Base-by-base conservation (phyloP, 2,329 filamentous ascomycete species). In the Conoideocrella luteorostrata region DNA sequence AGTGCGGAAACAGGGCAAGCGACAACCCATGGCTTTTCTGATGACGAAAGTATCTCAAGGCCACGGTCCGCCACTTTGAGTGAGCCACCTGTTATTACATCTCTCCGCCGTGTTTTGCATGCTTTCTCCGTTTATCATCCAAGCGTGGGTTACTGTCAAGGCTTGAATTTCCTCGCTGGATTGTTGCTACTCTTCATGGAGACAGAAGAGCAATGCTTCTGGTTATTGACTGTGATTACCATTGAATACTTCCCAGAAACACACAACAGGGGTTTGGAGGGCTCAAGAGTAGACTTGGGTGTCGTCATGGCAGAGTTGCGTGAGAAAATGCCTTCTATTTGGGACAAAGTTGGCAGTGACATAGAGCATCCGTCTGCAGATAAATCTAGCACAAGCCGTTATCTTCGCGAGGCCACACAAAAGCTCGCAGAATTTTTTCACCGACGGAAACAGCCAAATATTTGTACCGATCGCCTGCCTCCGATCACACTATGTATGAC, bases 121-220 rank as follows among this genome's bases (percentile, higher is more conserved):
- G 89, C 90, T 10, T 97, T 96, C 62, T 84, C 91, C 3, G 77
- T 96, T 32, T 88, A 95, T 67, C 94, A 94, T 55, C 89, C 91
- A 1, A 79, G 79, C 43, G 93, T 96, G 53, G 91, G 91, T 12
- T 97, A 97, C 64, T 97, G 91, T 58, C 91, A 97, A 61, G 94
- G 87, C 17, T 77, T 97, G 22, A 97, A 97, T 64, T 97, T 97
- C 64, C 77, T 97, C 39, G 89, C 91, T 4, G 91, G 90, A 4
- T 75, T 97, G 41, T 72, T 97, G 2, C 78, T 97, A 2, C 74
- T 97, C 3, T 96, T 97, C 61, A 82, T 96, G 57, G 79, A 77
- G 48, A 82, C 86, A 4, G 91, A 95, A 61, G 90, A 96, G 63
- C 90, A 95, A 54, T 79, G 84, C 3, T 97, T 97, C 59, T 89